A percentile compares a stretch with the other conserved stretches of the same genome.
These are phyloP conservation scores for Lachancea sp. DNA, from an alignment of 805 yeast genomes.

Conservation along the genomic window DNA sequence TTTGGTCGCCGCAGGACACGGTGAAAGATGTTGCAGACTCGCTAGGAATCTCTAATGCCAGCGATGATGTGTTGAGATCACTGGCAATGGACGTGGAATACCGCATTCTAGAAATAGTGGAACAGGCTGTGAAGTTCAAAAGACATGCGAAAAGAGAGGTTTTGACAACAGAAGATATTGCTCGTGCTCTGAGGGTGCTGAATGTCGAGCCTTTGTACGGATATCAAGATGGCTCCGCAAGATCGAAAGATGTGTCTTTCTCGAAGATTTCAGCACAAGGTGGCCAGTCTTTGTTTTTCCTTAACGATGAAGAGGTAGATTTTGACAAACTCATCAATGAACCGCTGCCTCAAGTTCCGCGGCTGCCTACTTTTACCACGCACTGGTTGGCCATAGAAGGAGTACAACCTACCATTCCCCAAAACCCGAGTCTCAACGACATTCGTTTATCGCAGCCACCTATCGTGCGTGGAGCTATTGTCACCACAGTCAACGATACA, in stretches of 20 bases:
- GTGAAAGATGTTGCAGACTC: constrained; percentile 94
- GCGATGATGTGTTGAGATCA: constrained; percentile 90
- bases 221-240: constrained; percentile 46
- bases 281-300: constrained; percentile 87
- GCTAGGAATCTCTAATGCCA: constrained; percentile 67
- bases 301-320: constrained; percentile 90
- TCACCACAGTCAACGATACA: constrained; percentile 50
- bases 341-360: constrained; percentile 92
- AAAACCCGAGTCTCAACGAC: constrained; percentile 79
- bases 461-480: constrained; percentile 74
- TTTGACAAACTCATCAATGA: constrained; percentile 89
- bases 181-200: constrained; percentile 72
- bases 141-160: constrained; percentile 84
- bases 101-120: constrained; percentile 88
- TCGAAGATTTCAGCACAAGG: constrained; percentile 85
- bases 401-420: constrained; percentile 95
- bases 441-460: constrained; percentile 67
- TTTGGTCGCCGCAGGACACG: constrained; percentile 97
- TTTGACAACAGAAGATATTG: constrained; percentile 73
- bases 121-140: constrained; percentile 94
- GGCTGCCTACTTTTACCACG: constrained; percentile 87
- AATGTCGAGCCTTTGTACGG: constrained; percentile 95
- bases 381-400: constrained; percentile 99
- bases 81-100: constrained; percentile 99
- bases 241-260: constrained; percentile 59